These are phyloP conservation scores for Aspergillus sp. DNA, from an alignment of 2,329 filamentous ascomycete genomes.

Conservation along the genomic window DNA sequence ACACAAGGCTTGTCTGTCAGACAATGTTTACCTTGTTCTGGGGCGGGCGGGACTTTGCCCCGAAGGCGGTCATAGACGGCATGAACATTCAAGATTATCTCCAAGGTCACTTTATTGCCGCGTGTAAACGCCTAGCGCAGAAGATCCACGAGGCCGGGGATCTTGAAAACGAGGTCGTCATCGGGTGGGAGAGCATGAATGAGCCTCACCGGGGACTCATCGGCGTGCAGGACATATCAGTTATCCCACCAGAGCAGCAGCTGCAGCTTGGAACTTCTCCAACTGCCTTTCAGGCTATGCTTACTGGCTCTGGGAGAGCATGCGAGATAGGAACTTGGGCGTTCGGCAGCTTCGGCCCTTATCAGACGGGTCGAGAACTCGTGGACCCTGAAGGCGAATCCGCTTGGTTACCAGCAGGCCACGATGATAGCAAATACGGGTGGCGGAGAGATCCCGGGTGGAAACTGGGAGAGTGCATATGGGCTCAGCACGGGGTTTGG, in stretches of 20 bases:
- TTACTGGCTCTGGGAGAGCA: constrained; percentile 82
- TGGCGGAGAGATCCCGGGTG: constrained; percentile 82
- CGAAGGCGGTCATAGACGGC: constrained; percentile 89
- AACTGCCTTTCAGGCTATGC: constrained; percentile 85
- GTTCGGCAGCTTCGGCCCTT: constrained; percentile 85
- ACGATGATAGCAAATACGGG: constrained; percentile 79
- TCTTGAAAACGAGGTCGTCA: constrained; percentile 73
- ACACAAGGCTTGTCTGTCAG: constrained; percentile 73
- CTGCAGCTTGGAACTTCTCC: constrained; percentile 88
- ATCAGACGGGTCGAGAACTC: constrained; percentile 72
- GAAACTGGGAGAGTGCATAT: constrained; percentile 89
- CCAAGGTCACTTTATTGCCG: constrained; percentile 72
- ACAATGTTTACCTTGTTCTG: constrained; percentile 95
- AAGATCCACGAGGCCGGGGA: constrained; percentile 84
- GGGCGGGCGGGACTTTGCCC: constrained; percentile 80
- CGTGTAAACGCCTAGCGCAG: constrained; percentile 70
- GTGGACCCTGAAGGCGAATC: constrained; percentile 79
- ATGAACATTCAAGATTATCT: constrained; percentile 95
- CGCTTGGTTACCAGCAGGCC: constrained; percentile 73
- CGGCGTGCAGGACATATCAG: constrained; percentile 69
- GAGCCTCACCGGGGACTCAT: constrained; percentile 86
- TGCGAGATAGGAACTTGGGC: constrained; percentile 89
- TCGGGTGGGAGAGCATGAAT: constrained; percentile 95
- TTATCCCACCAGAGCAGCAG: constrained; percentile 77
- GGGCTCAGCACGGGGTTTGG: constrained; percentile 97